Conservation (phyloP, 176 grass and related monocot genomes). For the Musa troglodytarum region DNA sequence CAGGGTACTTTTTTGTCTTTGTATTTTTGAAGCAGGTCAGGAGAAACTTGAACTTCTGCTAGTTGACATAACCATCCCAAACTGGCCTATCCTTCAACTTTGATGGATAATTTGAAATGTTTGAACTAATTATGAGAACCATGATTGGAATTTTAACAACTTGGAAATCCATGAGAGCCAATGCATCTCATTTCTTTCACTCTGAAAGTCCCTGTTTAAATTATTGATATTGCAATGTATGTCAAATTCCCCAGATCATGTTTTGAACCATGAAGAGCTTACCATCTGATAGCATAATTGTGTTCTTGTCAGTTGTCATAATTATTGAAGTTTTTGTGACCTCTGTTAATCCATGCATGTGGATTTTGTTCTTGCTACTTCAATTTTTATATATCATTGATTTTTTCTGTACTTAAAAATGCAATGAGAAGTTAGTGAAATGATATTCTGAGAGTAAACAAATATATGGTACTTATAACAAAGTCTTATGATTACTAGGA, state of each 20-base stretch:
- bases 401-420: neutral
- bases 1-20: too few species aligned
- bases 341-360: neutral
- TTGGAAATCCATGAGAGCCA: neutral
- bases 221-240: neutral
- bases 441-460: neutral
- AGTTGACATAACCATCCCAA: too few species aligned
- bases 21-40: too few species aligned
- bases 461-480: neutral
- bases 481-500: slow-evolving; percentile 46
- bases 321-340: neutral
- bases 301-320: neutral
- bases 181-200: neutral
- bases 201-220: neutral
- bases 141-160: neutral
- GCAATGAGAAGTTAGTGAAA: neutral
- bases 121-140: neutral
- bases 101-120: neutral
- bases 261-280: neutral
- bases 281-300: neutral
- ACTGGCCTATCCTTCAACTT: too few species aligned
- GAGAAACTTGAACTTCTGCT: too few species aligned
- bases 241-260: neutral
- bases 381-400: neutral
- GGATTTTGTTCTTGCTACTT: neutral